A percentile compares a stretch with the other conserved stretches of the same genome.
These are phyloP conservation scores for Venturiaceae sp. DNA, from an alignment of 2,329 filamentous ascomycete genomes.

Conservation along the genomic window DNA sequence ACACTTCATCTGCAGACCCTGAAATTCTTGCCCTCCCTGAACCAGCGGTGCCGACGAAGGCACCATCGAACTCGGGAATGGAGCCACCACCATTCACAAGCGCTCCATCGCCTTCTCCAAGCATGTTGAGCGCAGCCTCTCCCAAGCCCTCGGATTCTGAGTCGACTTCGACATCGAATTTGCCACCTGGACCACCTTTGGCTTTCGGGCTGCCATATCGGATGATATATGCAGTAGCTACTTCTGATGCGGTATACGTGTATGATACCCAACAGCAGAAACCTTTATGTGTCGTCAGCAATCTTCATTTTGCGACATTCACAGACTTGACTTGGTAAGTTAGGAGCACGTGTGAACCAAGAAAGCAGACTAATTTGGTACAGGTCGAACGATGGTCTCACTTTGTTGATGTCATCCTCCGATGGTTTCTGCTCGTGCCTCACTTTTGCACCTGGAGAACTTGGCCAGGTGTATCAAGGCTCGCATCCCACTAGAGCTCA, in stretches of 20 bases:
- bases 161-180: constrained; percentile 41
- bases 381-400: constrained; percentile 67
- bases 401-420: constrained; percentile 89
- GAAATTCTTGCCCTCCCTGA: constrained; percentile 77
- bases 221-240: constrained; percentile 93
- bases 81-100: constrained; percentile 65
- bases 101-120: constrained; percentile 38
- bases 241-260: constrained; percentile 85
- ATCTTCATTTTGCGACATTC: constrained; percentile 93
- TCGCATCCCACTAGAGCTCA: constrained; percentile 37
- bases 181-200: constrained; percentile 38
- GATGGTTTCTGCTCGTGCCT: constrained; percentile 95
- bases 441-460: constrained; percentile 72
- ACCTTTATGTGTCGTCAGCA: constrained; percentile 89
- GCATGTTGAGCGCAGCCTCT: constrained; percentile 40
- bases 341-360: constrained; percentile 1
- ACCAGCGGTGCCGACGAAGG: constrained; percentile 49
- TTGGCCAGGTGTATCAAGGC: constrained; percentile 72
- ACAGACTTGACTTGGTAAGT: constrained; percentile 89
- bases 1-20: constrained; percentile 82
- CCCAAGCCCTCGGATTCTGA: constrained; percentile 43
- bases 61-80: constrained; percentile 60
- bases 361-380: constrained; percentile 11
- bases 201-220: constrained; percentile 84
- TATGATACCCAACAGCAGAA: constrained; percentile 97